Percentiles rank a stretch among this genome's conserved stretches.
phyloP scores from a whole-genome alignment of 2,329 filamentous ascomycete genomes.

The Colletotrichum eremochloae region DNA sequence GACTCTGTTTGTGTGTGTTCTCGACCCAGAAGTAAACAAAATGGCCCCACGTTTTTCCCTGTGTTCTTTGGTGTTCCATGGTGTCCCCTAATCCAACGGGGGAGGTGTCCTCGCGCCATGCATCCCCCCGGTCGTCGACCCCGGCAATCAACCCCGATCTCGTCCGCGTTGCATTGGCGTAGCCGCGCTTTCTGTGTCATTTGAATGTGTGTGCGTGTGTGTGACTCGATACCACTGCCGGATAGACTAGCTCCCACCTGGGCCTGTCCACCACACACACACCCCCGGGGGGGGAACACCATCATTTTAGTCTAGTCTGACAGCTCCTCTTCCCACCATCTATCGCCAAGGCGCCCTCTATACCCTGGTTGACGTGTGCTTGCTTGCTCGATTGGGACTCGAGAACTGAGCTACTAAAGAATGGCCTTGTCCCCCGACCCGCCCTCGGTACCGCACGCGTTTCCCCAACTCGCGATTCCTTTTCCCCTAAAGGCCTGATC shows the following conservation, averaged over 20 bases:
- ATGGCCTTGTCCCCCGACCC: conserved; percentile 18
- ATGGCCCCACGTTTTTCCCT: not conserved
- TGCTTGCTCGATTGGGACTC: not conserved
- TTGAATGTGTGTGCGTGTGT: conserved; percentile 35
- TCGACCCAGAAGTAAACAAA: not conserved
- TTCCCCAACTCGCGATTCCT: conserved; percentile 22
- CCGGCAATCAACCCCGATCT: conserved; percentile 29
- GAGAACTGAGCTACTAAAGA: conserved; percentile 33
- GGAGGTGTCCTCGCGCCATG: too few species aligned
- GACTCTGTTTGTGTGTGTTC: not conserved
- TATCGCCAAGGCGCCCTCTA: not conserved
- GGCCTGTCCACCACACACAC: not conserved
- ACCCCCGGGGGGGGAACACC: not conserved
- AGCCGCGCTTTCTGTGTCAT: conserved; percentile 38
- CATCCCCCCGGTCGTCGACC: conserved; percentile 4
- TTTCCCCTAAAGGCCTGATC: not conserved
- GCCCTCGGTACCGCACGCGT: conserved; percentile 4
- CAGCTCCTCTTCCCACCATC: not conserved
- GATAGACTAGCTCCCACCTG: not conserved
- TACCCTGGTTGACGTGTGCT: not conserved
- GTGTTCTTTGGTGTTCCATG: not conserved
- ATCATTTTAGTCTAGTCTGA: conserved; percentile 5
- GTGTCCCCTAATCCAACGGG: not conserved
- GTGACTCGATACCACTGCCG: conserved; percentile 27
- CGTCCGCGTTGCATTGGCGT: conserved; percentile 35